Percentiles rank a stretch among this genome's conserved stretches.
Evolutionary conservation across 2,329 filamentous ascomycete genomes (phyloP).

Genomic region (Botrytis fabae): DNA sequence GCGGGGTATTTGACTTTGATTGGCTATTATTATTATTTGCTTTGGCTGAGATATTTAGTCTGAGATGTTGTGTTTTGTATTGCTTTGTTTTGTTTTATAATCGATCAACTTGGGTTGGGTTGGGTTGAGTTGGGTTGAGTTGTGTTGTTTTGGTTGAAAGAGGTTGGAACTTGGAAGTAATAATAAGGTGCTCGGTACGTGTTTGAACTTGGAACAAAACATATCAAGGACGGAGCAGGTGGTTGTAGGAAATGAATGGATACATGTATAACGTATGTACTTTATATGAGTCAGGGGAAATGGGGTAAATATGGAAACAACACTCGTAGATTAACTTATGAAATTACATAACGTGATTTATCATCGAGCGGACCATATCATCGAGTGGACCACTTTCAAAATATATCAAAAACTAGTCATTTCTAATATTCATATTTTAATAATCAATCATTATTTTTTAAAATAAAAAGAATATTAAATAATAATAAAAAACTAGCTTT

Average conservation of each 20-base stretch:
- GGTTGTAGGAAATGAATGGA: neutral
- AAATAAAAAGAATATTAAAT: too few relatives aligned
- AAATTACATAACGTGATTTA: too few relatives aligned
- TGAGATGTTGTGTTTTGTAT: neutral
- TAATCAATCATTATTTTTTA: too few relatives aligned
- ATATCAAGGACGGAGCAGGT: neutral
- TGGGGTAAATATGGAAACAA: neutral
- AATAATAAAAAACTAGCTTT: too few relatives aligned
- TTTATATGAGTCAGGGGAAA: conserved; percentile 3
- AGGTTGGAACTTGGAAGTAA: too few relatives aligned
- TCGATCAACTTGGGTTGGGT: neutral
- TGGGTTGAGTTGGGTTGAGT: neutral
- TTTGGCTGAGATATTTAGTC: neutral
- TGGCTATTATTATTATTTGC: neutral
- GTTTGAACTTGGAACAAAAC: neutral
- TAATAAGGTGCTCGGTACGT: neutral
- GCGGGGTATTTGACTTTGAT: neutral
- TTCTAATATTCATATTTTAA: too few relatives aligned
- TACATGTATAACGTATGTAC: neutral
- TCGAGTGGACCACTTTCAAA: too few relatives aligned
- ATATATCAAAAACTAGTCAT: too few relatives aligned
- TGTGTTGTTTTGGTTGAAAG: neutral
- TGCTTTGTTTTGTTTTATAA: neutral
- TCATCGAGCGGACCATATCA: too few relatives aligned
- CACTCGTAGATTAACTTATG: neutral